Evolutionary conservation across 2,329 filamentous ascomycete genomes (phyloP).

Genomic region (Setomelanomma holmii): DNA sequence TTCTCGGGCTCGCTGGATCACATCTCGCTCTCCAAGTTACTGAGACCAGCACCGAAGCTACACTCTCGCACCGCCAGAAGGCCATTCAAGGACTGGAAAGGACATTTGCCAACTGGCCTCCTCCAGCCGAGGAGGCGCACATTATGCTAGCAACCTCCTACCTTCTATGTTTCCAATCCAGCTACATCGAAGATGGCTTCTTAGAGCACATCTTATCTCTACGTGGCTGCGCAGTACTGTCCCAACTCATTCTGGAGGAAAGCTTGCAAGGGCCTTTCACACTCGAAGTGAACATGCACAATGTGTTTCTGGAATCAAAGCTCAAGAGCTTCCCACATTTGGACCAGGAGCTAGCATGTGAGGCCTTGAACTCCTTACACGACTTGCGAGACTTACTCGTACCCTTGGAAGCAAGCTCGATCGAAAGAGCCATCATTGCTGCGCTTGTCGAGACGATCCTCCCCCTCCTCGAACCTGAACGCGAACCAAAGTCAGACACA

Average conservation of each 20-base stretch:
- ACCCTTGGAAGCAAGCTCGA: not conserved
- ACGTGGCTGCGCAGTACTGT: constrained; percentile 26
- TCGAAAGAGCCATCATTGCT: constrained; percentile 22
- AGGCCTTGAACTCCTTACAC: constrained; percentile 19
- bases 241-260: constrained; percentile 21
- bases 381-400: constrained; percentile 8
- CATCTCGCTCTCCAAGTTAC: constrained; percentile 25
- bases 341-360: constrained; percentile 14
- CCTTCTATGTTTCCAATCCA: constrained; percentile 26
- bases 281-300: constrained; percentile 10
- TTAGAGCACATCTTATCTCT: constrained; percentile 28
- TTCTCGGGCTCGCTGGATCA: constrained; percentile 33
- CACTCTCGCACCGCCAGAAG: constrained; percentile 27
- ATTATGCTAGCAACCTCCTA: constrained; percentile 34
- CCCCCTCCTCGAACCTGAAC: constrained; percentile 12
- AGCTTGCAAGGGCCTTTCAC: constrained; percentile 20
- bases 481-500: not conserved
- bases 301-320: constrained; percentile 7
- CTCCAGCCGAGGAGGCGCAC: constrained; percentile 27
- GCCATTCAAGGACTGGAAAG: constrained; percentile 29
- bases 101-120: constrained; percentile 30
- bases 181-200: constrained; percentile 26
- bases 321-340: constrained; percentile 16
- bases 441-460: constrained; percentile 17
- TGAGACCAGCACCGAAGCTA: constrained; percentile 5